A percentile compares a stretch with the other conserved stretches of the same genome.
phyloP scores from a whole-genome alignment of 192 early-diverging fungal genomes.

The Coemansia sp. region DNA sequence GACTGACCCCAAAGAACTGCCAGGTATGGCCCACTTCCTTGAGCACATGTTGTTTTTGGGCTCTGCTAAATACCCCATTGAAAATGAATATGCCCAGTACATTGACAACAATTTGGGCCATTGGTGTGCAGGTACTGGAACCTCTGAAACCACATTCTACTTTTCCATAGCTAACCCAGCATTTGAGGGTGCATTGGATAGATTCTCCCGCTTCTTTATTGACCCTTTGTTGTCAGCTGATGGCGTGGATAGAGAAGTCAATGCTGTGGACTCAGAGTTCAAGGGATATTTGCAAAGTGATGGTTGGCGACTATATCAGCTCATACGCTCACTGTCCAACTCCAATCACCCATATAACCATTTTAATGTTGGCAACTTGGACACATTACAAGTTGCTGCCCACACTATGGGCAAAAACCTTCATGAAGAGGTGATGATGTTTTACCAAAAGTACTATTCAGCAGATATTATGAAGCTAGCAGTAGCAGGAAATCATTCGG shows the following conservation, averaged over 20 bases:
- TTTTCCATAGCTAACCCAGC: conserved; percentile 25
- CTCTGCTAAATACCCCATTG: conserved; percentile 65
- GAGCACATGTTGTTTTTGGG: conserved; percentile 74
- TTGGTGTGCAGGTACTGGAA: conserved; percentile 24
- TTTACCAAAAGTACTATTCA: conserved; percentile 48
- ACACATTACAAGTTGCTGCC: conserved; percentile 64
- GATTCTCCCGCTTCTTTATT: conserved; percentile 84
- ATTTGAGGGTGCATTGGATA: conserved; percentile 59
- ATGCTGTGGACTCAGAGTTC: conserved; percentile 93
- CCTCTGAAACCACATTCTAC: conserved; percentile 14
- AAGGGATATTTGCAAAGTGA: conserved; percentile 83
- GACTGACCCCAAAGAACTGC: conserved; percentile 58
- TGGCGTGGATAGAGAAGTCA: conserved; percentile 81
- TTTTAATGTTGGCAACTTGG: conserved; percentile 63
- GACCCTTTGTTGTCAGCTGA: conserved; percentile 73
- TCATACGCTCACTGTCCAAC: conserved; percentile 23
- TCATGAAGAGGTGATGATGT: conserved; percentile 72
- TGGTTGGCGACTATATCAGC: neutral
- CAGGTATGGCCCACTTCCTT: conserved; percentile 69
- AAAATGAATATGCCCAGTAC: conserved; percentile 60
- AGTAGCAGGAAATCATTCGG: conserved; percentile 75
- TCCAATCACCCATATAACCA: conserved; percentile 61
- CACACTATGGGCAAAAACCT: neutral
- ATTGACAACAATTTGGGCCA: conserved; percentile 23
- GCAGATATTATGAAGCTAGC: conserved; percentile 39